Percentiles rank a stretch among this genome's conserved stretches.
Conservation (phyloP, 768 basidiomycete genomes). For the Suillus lakei region DNA sequence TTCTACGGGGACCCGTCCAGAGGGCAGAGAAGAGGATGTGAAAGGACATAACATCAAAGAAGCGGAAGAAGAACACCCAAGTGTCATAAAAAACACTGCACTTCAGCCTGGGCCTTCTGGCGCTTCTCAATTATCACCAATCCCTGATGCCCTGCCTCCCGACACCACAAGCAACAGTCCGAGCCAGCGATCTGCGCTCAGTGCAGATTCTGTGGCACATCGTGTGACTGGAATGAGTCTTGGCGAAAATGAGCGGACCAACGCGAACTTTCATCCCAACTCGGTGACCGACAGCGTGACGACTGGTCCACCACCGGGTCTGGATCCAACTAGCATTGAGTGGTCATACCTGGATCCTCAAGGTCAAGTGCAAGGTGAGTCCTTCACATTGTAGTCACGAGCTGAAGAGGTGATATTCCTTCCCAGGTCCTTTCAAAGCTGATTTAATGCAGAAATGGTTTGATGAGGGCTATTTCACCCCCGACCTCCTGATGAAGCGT, state of each 20-base stretch:
- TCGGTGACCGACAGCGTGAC: slow-evolving; percentile 20
- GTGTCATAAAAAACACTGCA: slow-evolving; percentile 11
- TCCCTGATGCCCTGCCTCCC: slow-evolving; percentile 13
- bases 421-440: slow-evolving; percentile 84
- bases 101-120: slow-evolving; percentile 14
- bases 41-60: slow-evolving; percentile 60
- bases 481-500: slow-evolving; percentile 85
- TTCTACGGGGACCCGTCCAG: slow-evolving; percentile 43
- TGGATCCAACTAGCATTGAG: slow-evolving; percentile 66
- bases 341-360: slow-evolving; percentile 95
- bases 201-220: slow-evolving; percentile 15
- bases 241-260: slow-evolving; percentile 14
- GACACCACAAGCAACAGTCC: slow-evolving; percentile 6
- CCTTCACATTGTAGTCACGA: background rate
- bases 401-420: background rate
- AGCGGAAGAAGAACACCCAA: slow-evolving; percentile 49
- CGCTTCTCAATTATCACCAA: slow-evolving; percentile 17
- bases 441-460: slow-evolving; percentile 95
- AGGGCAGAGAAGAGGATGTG: slow-evolving; percentile 42
- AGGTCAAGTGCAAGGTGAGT: slow-evolving; percentile 87
- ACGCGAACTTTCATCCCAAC: slow-evolving; percentile 11
- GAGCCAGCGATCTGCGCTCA: background rate
- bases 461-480: slow-evolving; percentile 85
- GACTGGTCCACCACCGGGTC: slow-evolving; percentile 48
- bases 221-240: slow-evolving; percentile 22